Evolutionary conservation across 2,329 filamentous ascomycete species (phyloP), one percentile per base, ranked within the genome.

Genomic region (Escovopsis sp.): DNA sequence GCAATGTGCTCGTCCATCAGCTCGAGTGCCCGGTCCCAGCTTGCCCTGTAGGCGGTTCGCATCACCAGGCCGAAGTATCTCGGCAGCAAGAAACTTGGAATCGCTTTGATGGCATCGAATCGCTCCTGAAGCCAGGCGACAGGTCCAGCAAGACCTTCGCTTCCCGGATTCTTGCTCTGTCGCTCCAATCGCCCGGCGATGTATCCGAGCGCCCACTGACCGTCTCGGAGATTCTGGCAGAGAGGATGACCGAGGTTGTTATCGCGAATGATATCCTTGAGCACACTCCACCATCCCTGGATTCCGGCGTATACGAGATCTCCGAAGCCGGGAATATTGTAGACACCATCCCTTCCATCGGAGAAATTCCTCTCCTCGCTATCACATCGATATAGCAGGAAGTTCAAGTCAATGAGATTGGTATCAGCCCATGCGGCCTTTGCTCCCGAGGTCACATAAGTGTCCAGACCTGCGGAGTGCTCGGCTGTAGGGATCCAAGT

Each of bases 201-300:
- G 61, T 89, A 96, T 59, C 96, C 88, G 18, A 96, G 65, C 3
- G 86, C 82, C 91, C 91, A 98, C 50, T 88, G 78, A 0, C 91
- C 91, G 49, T 93, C 76, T 40, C 91, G 80, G 5, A 98, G 73
- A 55, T 98, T 89, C 55, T 95, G 82, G 60, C 89, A 96, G 10
- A 98, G 72, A 0, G 91, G 85, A 57, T 98, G 91, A 1, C 85
- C 91, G 8, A 98, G 74, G 56, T 96, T 79, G 59, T 98, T 98
- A 49, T 91, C 79, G 40, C 72, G 75, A 52, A 96, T 84, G 47
- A 98, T 82, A 44, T 83, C 72, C 52, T 86, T 81, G 36, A 98
- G 66, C 1, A 94, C 69, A 58, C 87, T 95, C 87, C 89, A 94
- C 89, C 91, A 98, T 33, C 93, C 93, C 60, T 98, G 91, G n/a